Percentiles rank a stretch among this genome's conserved stretches.
These are phyloP conservation scores for Cercospora sesami DNA, from an alignment of 2,329 filamentous ascomycete species.

Conservation along the genomic window DNA sequence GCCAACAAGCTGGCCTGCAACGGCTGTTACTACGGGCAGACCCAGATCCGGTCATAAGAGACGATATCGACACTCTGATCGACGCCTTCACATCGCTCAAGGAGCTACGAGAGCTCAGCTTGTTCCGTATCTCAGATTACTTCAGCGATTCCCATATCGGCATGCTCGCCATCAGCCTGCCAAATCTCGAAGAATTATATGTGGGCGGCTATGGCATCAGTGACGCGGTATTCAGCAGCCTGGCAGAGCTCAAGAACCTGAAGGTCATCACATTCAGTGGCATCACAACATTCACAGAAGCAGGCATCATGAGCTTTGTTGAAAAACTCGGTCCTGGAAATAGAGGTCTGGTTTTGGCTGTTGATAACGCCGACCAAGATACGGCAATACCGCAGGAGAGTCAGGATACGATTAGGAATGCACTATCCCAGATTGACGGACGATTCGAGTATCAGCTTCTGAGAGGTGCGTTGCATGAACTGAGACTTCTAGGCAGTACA, in stretches of 20 bases:
- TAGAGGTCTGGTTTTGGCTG: constrained; percentile 44
- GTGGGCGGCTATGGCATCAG: constrained; percentile 58
- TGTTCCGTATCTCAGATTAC: constrained; percentile 54
- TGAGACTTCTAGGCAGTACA: constrained; percentile 1
- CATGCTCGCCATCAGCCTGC: constrained; percentile 48
- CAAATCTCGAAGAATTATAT: constrained; percentile 56
- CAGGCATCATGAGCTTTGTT: constrained; percentile 53
- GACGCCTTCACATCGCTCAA: constrained; percentile 54
- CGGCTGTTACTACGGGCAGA: constrained; percentile 51
- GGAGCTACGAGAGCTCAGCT: constrained; percentile 55
- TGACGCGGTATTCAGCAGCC: constrained; percentile 49
- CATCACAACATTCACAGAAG: constrained; percentile 55
- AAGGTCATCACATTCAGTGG: constrained; percentile 57
- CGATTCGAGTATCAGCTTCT: constrained; percentile 47
- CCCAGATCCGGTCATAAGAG: constrained; percentile 47
- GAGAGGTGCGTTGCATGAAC: constrained; percentile 40
- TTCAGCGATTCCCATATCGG: constrained; percentile 54
- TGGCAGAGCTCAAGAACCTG: constrained; percentile 53
- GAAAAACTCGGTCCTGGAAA: constrained; percentile 44
- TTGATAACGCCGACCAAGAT: constrained; percentile 50
- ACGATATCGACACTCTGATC: constrained; percentile 53
- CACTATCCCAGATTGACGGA: constrained; percentile 46
- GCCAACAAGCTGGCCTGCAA: constrained; percentile 52
- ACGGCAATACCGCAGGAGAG: constrained; percentile 43
- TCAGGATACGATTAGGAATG: constrained; percentile 42